Evolutionary conservation across 2,329 filamentous ascomycete species (phyloP).

Genomic region (Parastagonospora nodorum): DNA sequence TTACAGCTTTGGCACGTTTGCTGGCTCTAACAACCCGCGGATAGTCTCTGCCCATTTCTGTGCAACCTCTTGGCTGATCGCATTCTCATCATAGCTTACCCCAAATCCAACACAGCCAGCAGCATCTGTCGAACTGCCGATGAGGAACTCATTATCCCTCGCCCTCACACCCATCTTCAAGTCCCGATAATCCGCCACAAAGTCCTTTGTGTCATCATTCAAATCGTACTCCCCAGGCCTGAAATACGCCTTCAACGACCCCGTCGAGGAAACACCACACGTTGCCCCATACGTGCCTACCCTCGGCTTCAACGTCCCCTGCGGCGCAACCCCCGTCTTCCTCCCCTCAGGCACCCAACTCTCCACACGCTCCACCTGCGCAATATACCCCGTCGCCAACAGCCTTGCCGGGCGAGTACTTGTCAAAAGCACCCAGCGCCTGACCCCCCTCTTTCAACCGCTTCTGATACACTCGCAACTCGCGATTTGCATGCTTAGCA

Average conservation of each 20-base stretch:
- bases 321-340: slow-evolving; percentile 38
- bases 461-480: slow-evolving; percentile 53
- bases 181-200: slow-evolving; percentile 48
- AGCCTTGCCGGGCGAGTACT: slow-evolving; percentile 48
- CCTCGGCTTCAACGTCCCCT: slow-evolving; percentile 44
- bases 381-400: slow-evolving; percentile 52
- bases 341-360: slow-evolving; percentile 39
- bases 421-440: slow-evolving; percentile 32
- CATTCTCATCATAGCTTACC: slow-evolving; percentile 50
- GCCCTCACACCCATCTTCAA: slow-evolving; percentile 49
- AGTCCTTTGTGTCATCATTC: slow-evolving; percentile 32
- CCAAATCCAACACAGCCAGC: slow-evolving; percentile 44
- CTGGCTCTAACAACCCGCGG: slow-evolving; percentile 34
- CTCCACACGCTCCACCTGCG: slow-evolving; percentile 46
- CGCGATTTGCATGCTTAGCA: slow-evolving; percentile 49
- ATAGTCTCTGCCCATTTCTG: slow-evolving; percentile 40
- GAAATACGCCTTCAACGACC: slow-evolving; percentile 43
- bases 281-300: slow-evolving; percentile 45
- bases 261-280: slow-evolving; percentile 53
- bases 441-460: slow-evolving; percentile 25
- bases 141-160: slow-evolving; percentile 53
- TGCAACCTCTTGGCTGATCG: slow-evolving; percentile 39
- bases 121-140: slow-evolving; percentile 48
- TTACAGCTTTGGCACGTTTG: slow-evolving; percentile 21
- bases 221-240: slow-evolving; percentile 32